phyloP scores from a whole-genome alignment of 306 rosid genomes.

The Quercus berberidifolia region DNA sequence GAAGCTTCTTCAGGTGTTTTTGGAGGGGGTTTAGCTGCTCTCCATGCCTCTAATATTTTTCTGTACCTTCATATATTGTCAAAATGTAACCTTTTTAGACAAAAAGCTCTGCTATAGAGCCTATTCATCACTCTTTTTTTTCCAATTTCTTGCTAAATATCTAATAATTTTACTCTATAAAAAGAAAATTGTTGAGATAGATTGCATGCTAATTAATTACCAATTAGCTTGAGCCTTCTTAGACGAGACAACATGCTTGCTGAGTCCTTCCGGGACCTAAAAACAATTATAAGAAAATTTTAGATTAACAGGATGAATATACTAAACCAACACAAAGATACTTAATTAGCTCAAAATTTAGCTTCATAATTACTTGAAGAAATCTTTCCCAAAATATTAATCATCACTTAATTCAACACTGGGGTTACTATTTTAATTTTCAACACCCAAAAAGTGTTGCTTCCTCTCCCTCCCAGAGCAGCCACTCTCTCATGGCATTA shows the following conservation, averaged over 20 bases:
- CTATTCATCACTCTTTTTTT: not conserved
- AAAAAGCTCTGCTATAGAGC: not conserved
- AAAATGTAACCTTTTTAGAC: not conserved
- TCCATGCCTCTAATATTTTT: conserved; percentile 82
- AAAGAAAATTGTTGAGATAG: not conserved
- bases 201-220: conserved; percentile 25
- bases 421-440: no score
- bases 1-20: conserved; percentile 75
- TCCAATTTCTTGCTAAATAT: not conserved
- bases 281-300: not conserved
- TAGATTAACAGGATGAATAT: not conserved
- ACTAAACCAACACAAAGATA: not conserved
- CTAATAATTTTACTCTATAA: not conserved
- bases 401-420: not conserved
- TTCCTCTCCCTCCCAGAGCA: no score
- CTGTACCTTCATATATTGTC: conserved; percentile 58
- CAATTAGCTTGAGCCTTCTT: conserved; percentile 91
- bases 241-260: conserved; percentile 74
- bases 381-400: not conserved
- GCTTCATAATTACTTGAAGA: not conserved
- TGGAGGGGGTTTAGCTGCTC: conserved; percentile 68
- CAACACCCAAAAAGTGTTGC: no score
- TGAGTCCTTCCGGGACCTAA: conserved; percentile 84
- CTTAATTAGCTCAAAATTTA: not conserved
- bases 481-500: no score